Conservation (phyloP, 1,284 basidiomycete species). For the Puccinia brachypodii region DNA sequence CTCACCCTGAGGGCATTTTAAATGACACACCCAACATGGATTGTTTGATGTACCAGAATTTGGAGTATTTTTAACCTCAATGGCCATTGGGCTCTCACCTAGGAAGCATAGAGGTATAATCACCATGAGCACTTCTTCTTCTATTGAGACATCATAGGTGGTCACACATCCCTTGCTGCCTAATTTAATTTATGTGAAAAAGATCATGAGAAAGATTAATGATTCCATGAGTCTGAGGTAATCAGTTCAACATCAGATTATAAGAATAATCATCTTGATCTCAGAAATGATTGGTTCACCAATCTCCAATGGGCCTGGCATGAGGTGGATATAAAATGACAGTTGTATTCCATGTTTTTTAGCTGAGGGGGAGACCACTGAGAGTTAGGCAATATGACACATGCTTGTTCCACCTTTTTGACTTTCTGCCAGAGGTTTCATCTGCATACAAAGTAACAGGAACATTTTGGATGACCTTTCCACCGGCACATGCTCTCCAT, state of each 20-base stretch:
- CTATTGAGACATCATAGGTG: neutral
- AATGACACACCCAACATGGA: neutral
- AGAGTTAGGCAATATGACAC: conserved; percentile 58
- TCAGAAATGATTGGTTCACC: neutral
- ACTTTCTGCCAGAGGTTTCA: conserved; percentile 60
- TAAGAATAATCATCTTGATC: neutral
- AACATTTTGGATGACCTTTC: conserved; percentile 36
- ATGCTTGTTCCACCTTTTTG: conserved; percentile 62
- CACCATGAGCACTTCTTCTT: neutral
- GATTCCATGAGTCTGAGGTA: too few species aligned
- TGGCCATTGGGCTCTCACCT: neutral
- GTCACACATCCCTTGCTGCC: neutral
- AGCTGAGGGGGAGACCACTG: conserved; percentile 55
- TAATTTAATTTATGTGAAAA: neutral
- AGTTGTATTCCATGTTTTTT: conserved; percentile 54
- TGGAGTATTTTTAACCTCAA: neutral
- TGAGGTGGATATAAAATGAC: conserved; percentile 60
- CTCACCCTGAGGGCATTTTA: neutral
- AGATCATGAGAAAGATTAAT: too few species aligned
- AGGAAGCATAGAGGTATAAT: neutral
- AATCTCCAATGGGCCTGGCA: neutral
- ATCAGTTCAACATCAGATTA: neutral
- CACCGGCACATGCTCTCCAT: neutral
- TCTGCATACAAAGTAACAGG: conserved; percentile 61
- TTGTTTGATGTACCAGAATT: neutral